Conservation (phyloP, 2,329 filamentous ascomycete species). For the Acarospora socialis region DNA sequence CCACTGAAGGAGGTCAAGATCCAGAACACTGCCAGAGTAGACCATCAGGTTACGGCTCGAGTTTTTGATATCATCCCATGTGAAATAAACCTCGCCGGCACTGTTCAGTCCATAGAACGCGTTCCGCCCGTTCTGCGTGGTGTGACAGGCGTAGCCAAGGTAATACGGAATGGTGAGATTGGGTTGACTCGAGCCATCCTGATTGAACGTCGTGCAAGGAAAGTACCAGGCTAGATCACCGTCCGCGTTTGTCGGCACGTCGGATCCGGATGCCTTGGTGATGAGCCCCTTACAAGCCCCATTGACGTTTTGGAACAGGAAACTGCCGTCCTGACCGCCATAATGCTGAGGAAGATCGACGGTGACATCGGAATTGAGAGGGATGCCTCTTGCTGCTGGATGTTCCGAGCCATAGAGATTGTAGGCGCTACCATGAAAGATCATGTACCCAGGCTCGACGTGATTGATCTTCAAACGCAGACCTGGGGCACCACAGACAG, state of each 20-base stretch:
- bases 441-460: conserved; percentile 74
- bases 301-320: conserved; percentile 97
- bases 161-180: conserved; percentile 67
- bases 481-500: conserved; percentile 63
- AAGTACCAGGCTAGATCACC: conserved; percentile 91
- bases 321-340: conserved; percentile 84
- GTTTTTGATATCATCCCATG: conserved; percentile 89
- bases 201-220: conserved; percentile 79
- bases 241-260: conserved; percentile 61
- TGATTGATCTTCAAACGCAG: conserved; percentile 68
- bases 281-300: conserved; percentile 90
- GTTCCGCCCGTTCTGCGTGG: conserved; percentile 50
- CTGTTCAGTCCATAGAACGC: conserved; percentile 60
- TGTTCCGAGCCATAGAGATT: conserved; percentile 66
- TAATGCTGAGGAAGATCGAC: conserved; percentile 73
- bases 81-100: conserved; percentile 84
- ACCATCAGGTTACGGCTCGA: conserved; percentile 78
- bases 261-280: conserved; percentile 52
- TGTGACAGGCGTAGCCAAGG: conserved; percentile 79
- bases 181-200: conserved; percentile 70
- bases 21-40: conserved; percentile 86
- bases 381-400: conserved; percentile 66
- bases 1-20: conserved; percentile 78
- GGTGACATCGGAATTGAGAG: conserved; percentile 60
- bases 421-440: conserved; percentile 87